Evolutionary conservation across 2,329 filamentous ascomycete genomes (phyloP), one percentile per base, ranked within the genome.

Genomic region (Claviceps maximensis): DNA sequence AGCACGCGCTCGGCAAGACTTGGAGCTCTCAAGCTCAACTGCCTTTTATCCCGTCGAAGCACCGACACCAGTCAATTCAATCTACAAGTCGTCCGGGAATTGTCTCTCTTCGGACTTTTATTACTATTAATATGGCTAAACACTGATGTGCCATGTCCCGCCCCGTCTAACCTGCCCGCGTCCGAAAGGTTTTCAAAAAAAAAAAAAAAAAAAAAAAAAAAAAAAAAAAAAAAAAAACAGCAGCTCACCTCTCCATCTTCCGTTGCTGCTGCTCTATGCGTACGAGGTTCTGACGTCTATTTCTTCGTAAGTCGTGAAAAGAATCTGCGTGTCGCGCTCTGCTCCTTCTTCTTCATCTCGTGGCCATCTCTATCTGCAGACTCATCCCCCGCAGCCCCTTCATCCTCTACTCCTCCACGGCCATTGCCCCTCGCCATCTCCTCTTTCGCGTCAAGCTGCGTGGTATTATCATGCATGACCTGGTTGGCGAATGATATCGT

Each of bases 381-480:
- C n/a, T 54, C 23, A 47, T 54, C 47, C 13, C 49, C 50, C 54
- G 55, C 51, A 54, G 54, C 31, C 23, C n/a, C 7, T 15, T 53
- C 31, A 45, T 51, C 50, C 21, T 54, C 51, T 56, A 55, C 49
- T 54, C 55, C 25, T 38, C 21, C 19, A 21, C 56, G 50, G 7
- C 52, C 55, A 21, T 57, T 51, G 7, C 52, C 55, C 51, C 61
- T 60, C 27, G 59, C 56, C 47, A 61, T 47, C 38, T 67, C 60
- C 47, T 66, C 59, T 47, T 73, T 66, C 2, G 64, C 65, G 36
- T 78, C 73, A 4, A 80, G 59, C 59, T 78, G 72, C 8, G 68
- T 74, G 0, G 77, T 80, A 52, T 79, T 71, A 13, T 75, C 69
- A 46, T 77, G 69, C 76, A 79, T 79, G 38, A 79, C 70, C 57